A percentile compares a stretch with the other conserved stretches of the same genome.
Evolutionary conservation across 2,329 filamentous ascomycete species (phyloP).

Genomic region (Aspergillus brasiliensis): DNA sequence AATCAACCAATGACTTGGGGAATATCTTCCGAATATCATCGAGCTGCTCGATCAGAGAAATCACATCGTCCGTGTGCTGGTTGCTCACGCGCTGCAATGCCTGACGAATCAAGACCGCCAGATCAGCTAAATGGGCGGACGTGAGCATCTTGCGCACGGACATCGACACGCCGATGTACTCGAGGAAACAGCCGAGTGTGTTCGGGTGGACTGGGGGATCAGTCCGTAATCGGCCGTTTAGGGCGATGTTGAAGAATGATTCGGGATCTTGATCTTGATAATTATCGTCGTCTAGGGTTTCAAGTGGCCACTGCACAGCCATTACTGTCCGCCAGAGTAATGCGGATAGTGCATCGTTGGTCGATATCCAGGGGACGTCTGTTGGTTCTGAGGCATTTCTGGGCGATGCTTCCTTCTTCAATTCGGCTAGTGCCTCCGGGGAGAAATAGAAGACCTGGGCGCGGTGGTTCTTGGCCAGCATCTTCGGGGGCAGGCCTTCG

Average conservation of each 20-base stretch:
- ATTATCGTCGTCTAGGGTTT: conserved; percentile 33
- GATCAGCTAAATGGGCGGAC: conserved; percentile 32
- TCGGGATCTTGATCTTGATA: conserved; percentile 24
- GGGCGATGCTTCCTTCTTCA: conserved; percentile 37
- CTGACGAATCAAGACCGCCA: conserved; percentile 40
- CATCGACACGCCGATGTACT: conserved; percentile 33
- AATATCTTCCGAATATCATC: conserved; percentile 36
- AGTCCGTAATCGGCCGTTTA: conserved; percentile 40
- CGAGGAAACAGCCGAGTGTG: conserved; percentile 45
- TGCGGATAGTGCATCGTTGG: conserved; percentile 41
- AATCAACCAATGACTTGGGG: conserved; percentile 38
- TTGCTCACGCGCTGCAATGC: conserved; percentile 33
- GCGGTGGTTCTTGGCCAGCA: conserved; percentile 33
- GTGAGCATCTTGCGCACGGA: conserved; percentile 32
- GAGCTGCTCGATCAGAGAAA: conserved; percentile 33
- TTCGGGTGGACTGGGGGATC: conserved; percentile 37
- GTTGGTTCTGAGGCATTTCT: conserved; percentile 27
- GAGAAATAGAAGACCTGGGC: conserved; percentile 39
- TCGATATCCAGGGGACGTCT: conserved; percentile 33
- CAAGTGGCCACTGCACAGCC: conserved; percentile 32
- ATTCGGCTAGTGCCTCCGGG: conserved; percentile 26
- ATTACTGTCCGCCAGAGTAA: conserved; percentile 40
- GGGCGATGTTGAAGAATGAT: conserved; percentile 42
- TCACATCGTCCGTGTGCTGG: conserved; percentile 32
- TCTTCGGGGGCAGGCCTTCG: conserved; percentile 35